phyloP scores from a whole-genome alignment of 352 stramenopile genomes.

The Phytophthora capsici region DNA sequence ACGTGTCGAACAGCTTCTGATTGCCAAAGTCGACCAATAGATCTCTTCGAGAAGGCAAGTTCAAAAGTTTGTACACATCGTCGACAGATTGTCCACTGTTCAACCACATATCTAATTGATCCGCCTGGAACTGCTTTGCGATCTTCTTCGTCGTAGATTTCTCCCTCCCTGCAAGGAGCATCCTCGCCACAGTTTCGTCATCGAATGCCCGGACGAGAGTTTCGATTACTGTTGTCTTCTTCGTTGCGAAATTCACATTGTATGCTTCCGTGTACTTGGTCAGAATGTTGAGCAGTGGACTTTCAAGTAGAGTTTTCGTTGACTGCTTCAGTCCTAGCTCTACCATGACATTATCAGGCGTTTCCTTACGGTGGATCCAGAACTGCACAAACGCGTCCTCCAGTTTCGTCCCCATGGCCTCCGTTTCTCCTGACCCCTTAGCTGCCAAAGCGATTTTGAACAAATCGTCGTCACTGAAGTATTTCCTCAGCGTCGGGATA shows the following conservation, averaged over 20 bases:
- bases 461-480: background rate
- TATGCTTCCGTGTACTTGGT: conserved; percentile 5
- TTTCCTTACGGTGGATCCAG: background rate
- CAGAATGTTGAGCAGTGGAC: background rate
- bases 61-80: background rate
- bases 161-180: background rate
- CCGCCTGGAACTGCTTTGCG: background rate
- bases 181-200: background rate
- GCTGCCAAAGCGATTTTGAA: background rate
- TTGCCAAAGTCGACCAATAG: background rate
- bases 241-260: background rate
- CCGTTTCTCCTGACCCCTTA: background rate
- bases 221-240: conserved; percentile 4
- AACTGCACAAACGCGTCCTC: background rate
- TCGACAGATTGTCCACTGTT: background rate
- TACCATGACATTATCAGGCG: background rate
- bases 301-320: background rate
- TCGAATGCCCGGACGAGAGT: background rate
- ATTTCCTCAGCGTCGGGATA: background rate
- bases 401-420: background rate
- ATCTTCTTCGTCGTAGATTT: background rate
- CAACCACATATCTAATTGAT: conserved; percentile 4
- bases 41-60: background rate
- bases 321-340: background rate
- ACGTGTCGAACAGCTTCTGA: background rate